Base-by-base conservation (phyloP, 1,284 basidiomycete species). In the Exsudoporus floridanus region DNA sequence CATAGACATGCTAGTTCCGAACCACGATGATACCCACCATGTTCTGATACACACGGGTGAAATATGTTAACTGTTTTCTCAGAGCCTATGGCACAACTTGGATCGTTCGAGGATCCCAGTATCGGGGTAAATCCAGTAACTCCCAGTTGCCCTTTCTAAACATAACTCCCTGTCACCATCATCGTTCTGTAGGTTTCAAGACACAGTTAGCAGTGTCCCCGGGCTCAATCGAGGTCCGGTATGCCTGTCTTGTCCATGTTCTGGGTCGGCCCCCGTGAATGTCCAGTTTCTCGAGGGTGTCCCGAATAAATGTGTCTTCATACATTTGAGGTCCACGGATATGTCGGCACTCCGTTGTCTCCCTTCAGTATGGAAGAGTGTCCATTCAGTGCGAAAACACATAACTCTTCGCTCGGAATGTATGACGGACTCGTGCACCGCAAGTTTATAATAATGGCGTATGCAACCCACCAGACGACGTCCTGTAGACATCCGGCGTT, bases 201-300 rank as follows among this genome's bases (percentile, higher is more conserved):
- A 46, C 35, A 5, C 23, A 30, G 28, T 35, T 23, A 44, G 16
- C 28, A 36, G 19, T 23, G 49, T 16, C 44, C 16, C 16, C 19
- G 30, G 27, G n/a, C 59, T 64, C 61, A 66, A 34, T 47, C 28
- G 65, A 63, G 61, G 33, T 49, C 34, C 31, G 40, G 34, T 19
- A 18, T 46, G 3, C n/a, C 19, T 21, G 8, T 39, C 31, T 8
- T 19, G 39, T 33, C 33, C 33, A 33, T 31, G 23, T 31, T 27
- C 27, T 49, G 38, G 31, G 38, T 34, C 27, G 31, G n/a, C n/a
- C 7, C 14, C 30, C 19, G 46, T 41, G 21, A 47, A 35, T 18
- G 21, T 25, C 16, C n/a, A 13, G 27, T 33, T 31, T 45, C 45
- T 49, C 38, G 30, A 50, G 31, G 35, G 23, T 8, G 7, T n/a